phyloP scores from a whole-genome alignment of 148 eudicot genomes.

The Fagopyrum homotropicum region DNA sequence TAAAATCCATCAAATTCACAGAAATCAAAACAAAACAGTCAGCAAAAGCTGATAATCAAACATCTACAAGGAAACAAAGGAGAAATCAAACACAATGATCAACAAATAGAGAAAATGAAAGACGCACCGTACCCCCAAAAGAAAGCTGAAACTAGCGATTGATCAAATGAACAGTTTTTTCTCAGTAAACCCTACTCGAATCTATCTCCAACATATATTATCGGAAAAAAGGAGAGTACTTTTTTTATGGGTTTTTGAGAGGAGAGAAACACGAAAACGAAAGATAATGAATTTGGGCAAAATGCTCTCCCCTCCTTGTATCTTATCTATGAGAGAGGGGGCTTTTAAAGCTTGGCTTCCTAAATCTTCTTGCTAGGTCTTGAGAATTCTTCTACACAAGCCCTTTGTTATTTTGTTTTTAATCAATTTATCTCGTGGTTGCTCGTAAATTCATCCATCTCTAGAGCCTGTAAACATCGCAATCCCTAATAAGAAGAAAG shows the following conservation, averaged over 20 bases:
- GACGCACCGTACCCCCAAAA: constrained; percentile 3
- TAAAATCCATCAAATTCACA: neutral
- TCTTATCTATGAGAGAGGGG: neutral
- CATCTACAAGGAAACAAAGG: neutral
- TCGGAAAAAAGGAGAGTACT: too few relatives aligned
- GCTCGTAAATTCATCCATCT: constrained; percentile 4
- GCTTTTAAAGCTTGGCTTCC: constrained; percentile 7
- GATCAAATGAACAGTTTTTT: neutral
- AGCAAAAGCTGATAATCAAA: constrained; percentile 2
- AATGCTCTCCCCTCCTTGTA: neutral
- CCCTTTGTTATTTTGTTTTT: neutral
- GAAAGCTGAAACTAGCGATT: neutral
- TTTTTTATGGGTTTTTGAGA: neutral
- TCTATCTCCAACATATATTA: neutral
- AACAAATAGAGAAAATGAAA: neutral
- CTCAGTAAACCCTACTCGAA: neutral
- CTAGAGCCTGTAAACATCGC: neutral
- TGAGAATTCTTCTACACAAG: neutral
- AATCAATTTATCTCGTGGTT: neutral
- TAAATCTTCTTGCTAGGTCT: constrained; percentile 8
- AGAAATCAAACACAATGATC: neutral
- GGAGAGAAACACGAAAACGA: neutral
- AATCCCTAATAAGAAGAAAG: neutral
- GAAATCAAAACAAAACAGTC: neutral
- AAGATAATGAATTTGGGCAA: neutral